Percentiles rank a stretch among this genome's conserved stretches.
phyloP scores from a whole-genome alignment of 257 asterid species.

The Nicotiana obtusifolia region DNA sequence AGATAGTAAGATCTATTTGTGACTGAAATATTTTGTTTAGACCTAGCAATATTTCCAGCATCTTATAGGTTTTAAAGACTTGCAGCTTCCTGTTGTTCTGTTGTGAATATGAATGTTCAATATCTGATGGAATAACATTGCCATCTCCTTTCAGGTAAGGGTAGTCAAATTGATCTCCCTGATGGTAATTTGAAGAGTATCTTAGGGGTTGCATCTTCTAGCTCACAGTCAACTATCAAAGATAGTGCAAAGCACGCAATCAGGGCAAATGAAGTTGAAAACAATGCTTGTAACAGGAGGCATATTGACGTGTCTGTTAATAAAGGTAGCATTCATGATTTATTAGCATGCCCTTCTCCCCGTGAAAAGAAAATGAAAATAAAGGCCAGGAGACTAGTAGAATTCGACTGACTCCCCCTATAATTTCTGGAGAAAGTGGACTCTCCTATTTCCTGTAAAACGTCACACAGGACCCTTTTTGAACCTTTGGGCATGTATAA shows the following conservation, averaged over 20 bases:
- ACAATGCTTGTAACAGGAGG: too few relatives aligned
- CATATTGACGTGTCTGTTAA: too few relatives aligned
- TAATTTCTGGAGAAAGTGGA: neutral
- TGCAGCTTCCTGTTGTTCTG: neutral
- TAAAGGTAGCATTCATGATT: too few relatives aligned
- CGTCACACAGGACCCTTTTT: neutral
- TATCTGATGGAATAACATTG: neutral
- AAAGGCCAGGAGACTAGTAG: neutral
- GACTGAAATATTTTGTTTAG: neutral
- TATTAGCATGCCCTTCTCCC: neutral
- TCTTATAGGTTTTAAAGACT: neutral
- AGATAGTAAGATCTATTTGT: neutral
- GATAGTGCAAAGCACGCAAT: neutral
- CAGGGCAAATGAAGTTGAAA: too few relatives aligned
- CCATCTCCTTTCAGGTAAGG: slow-evolving; percentile 12
- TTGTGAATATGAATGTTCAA: neutral
- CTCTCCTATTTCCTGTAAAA: neutral
- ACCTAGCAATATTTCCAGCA: neutral
- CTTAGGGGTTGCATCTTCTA: neutral
- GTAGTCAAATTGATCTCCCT: neutral
- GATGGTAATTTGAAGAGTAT: neutral
- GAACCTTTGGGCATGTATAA: neutral
- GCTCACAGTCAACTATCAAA: neutral
- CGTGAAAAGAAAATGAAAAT: neutral
- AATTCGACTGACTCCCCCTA: neutral